Evolutionary conservation across 495 filamentous ascomycete genomes (phyloP), one percentile per base, ranked within the genome.

Genomic region (Parmelia sp.): DNA sequence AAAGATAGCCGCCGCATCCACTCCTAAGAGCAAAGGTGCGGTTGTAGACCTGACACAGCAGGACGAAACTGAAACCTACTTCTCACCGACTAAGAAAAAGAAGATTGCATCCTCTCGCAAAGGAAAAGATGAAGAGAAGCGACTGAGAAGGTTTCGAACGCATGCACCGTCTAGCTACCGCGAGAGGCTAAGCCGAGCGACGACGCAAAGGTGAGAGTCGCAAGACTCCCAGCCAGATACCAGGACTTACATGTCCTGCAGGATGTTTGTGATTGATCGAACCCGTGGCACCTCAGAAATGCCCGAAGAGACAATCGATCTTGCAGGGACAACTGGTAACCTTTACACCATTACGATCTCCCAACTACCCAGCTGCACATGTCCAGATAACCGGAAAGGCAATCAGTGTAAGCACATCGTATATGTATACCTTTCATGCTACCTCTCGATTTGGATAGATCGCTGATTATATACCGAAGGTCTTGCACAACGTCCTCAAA

Each of bases 321-420:
- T 95, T 57, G 86, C 86, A 19, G 90, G 90, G 31, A 82, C 86
- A 10, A 90, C 86, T 5, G 90, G 89, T 8, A 91, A 92, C 68
- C 75, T 92, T 56, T 95, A 95, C 76, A 83, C 76, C 14, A 76
- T 82, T 25, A 74, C 74, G 4, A 85, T 90, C 60, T 71, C 72
- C 63, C 77, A 80, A 33, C 69, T 78, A 44, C 88, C 88, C 0
- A 72, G 51, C n/a, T 95, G 90, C 73, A 77, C 78, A 49, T 92
- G 90, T 71, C 87, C 88, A 0, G 83, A 89, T 71, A 77, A 73
- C 10, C 60, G n/a, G 35, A 79, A 82, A 36, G 82, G 84, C 17
- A 84, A 88, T 63, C 87, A 90, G 66, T 93, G 90, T 81, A 93
- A 93, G 71, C 87, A 90, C 67, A 84, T 89, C 45, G 72, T 83